Evolutionary conservation across 106 monocot species (phyloP), one percentile per base, ranked within the genome.

Genomic region (Cymbidium sinense): DNA sequence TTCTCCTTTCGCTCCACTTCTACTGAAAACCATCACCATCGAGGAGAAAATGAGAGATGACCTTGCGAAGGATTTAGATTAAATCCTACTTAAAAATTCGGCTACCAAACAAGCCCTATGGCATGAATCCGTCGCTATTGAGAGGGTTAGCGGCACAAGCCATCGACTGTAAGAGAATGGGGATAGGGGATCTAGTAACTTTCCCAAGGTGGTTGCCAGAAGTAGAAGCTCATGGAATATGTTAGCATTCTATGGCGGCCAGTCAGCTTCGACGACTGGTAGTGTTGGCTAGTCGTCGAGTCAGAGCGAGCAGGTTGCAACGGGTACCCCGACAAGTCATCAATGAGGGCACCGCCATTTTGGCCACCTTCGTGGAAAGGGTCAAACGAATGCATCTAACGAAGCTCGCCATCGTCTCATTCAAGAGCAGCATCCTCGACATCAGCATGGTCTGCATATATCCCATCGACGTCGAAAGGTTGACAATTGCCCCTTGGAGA

Each of bases 181-280:
- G 47, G 79, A 70, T 33, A 79, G 34, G 72, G 70, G 47, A 20
- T n/a, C 58, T 47, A 65, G 18, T 43, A 79, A 75, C 67, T 52
- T 51, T 74, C 64, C 72, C 30, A 83, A 29, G 73, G 78, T 55
- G 11, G 43, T 5, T 44, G 72, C 39, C n/a, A 36, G 33, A 15
- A 81, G 79, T 12, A 75, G 83, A 11, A 69, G 84, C 39, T 83
- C 89, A 8, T 83, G 80, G 81, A 86, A 62, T 21, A 64, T 82
- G 35, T 76, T 89, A 44, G 77, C 89, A 73, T 30, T 82, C 77
- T 86, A 87, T 31, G 88, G 83, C 34, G 81, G 86, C 30, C 89
- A 89, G 25, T 88, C 93, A 11, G 87, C 94, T 7, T 91, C 96
- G 20, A 91, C 93, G 31, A 93, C 88, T 76, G 93, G 82, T 15